These are phyloP conservation scores for Sporormia fimetaria DNA, from an alignment of 495 filamentous ascomycete species.

Conservation along the genomic window DNA sequence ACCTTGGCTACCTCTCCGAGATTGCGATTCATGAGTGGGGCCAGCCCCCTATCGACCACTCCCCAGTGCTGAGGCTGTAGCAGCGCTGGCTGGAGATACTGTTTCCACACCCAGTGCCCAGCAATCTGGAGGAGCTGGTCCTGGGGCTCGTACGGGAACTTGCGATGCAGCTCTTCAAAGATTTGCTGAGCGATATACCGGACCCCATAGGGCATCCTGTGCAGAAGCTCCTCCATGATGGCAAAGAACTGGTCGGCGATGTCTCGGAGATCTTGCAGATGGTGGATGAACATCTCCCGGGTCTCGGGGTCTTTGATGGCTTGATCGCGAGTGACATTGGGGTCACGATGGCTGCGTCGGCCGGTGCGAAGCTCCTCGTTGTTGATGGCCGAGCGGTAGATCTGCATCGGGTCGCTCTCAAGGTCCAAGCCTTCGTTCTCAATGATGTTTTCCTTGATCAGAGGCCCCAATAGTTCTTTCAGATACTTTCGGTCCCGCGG, in stretches of 20 bases:
- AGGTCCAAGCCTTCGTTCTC: constrained; percentile 84
- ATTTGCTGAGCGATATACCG: constrained; percentile 81
- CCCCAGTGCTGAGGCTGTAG: constrained; percentile 79
- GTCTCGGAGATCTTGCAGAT: constrained; percentile 84
- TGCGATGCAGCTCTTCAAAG: constrained; percentile 61
- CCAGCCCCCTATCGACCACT: constrained; percentile 73
- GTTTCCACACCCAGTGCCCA: constrained; percentile 83
- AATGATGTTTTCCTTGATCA: constrained; percentile 79
- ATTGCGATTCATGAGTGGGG: constrained; percentile 87
- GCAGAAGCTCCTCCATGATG: constrained; percentile 67
- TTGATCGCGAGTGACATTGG: constrained; percentile 76
- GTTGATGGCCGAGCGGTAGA: constrained; percentile 87
- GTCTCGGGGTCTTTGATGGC: constrained; percentile 92
- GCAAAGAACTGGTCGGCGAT: constrained; percentile 82
- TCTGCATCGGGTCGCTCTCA: constrained; percentile 95
- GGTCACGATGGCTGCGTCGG: constrained; percentile 60
- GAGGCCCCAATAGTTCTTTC: constrained; percentile 65
- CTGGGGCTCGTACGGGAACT: constrained; percentile 70
- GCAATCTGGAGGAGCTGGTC: constrained; percentile 71
- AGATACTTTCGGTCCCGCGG: constrained; percentile 88
- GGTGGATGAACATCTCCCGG: constrained; percentile 78
- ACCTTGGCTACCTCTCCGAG: constrained; percentile 85
- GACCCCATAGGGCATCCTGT: constrained; percentile 85
- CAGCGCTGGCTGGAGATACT: constrained; percentile 83
- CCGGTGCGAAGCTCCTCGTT: constrained; percentile 94